Conservation (phyloP, 2,329 filamentous ascomycete genomes). For the Penicillium sp. region DNA sequence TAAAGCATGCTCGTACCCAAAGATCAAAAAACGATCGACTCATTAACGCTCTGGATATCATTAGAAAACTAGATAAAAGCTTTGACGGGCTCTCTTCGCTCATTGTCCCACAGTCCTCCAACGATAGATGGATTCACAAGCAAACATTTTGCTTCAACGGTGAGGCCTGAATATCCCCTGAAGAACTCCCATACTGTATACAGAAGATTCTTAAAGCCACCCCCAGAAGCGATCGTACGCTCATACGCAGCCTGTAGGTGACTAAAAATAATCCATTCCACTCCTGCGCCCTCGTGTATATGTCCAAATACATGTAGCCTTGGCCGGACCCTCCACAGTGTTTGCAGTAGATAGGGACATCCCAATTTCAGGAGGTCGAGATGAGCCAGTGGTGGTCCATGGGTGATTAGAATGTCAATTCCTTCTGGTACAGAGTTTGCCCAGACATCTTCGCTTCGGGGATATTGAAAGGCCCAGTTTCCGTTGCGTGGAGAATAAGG, state of each 20-base stretch:
- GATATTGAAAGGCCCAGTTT: constrained; percentile 77
- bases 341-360: constrained; percentile 67
- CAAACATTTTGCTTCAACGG: constrained; percentile 25
- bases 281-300: constrained; percentile 23
- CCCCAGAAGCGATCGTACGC: constrained; percentile 16
- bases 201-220: constrained; percentile 21
- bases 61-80: constrained; percentile 17
- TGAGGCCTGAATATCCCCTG: neutral
- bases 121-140: constrained; percentile 27
- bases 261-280: constrained; percentile 21
- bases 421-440: constrained; percentile 59
- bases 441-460: constrained; percentile 66
- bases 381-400: constrained; percentile 74
- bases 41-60: no score
- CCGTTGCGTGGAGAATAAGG: constrained; percentile 75
- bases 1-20: no score
- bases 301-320: constrained; percentile 23
- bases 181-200: constrained; percentile 13
- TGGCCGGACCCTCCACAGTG: constrained; percentile 58
- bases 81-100: constrained; percentile 18
- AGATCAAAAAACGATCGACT: no score
- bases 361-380: constrained; percentile 60
- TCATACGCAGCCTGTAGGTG: constrained; percentile 22
- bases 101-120: constrained; percentile 23
- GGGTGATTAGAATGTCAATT: constrained; percentile 76